A percentile compares a stretch with the other conserved stretches of the same genome.
phyloP scores from a whole-genome alignment of 2,329 filamentous ascomycete species.

The Cladosporium oxysporum region DNA sequence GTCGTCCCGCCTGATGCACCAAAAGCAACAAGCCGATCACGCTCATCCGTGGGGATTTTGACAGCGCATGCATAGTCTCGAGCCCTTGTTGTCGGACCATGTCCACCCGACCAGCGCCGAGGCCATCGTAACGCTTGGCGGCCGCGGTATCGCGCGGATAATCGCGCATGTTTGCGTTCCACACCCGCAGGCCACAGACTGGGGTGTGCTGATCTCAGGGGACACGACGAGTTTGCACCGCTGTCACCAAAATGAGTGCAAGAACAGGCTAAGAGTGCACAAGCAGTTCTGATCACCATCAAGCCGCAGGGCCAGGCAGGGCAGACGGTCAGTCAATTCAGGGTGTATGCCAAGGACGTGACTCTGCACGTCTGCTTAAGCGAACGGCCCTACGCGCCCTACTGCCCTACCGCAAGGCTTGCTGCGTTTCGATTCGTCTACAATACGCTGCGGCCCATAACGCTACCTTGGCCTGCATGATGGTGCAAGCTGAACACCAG shows the following conservation, averaged over 20 bases:
- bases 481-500: slow-evolving; percentile 17
- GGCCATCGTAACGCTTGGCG: slow-evolving; percentile 4
- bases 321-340: neutral
- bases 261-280: neutral
- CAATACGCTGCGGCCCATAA: slow-evolving; percentile 8
- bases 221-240: neutral
- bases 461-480: slow-evolving; percentile 19
- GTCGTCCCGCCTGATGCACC: neutral
- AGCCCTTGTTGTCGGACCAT: neutral
- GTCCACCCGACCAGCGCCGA: slow-evolving; percentile 5
- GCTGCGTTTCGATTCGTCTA: slow-evolving; percentile 10
- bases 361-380: slow-evolving; percentile 7
- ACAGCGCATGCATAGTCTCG: slow-evolving; percentile 9
- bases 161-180: slow-evolving; percentile 3
- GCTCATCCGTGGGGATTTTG: neutral
- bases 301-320: neutral
- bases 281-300: neutral
- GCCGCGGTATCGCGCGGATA: neutral
- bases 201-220: slow-evolving; percentile 6
- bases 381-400: slow-evolving; percentile 11
- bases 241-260: neutral
- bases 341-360: slow-evolving; percentile 4
- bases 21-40: neutral
- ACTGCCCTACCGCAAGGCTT: neutral
- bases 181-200: neutral